These are phyloP conservation scores for Sordaria brevicollis DNA, from an alignment of 495 filamentous ascomycete species.

Conservation along the genomic window DNA sequence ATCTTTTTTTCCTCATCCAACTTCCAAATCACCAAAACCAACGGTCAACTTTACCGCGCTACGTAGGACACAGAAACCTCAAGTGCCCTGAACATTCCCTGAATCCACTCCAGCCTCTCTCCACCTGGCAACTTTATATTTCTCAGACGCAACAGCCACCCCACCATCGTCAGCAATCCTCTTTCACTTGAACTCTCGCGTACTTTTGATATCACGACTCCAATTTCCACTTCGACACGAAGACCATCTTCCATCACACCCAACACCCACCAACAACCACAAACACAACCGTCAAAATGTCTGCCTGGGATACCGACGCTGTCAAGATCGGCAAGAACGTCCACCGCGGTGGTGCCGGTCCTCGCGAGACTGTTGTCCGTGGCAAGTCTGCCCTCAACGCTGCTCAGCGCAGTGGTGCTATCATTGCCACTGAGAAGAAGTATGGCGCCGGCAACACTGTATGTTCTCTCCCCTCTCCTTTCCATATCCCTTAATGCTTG, in stretches of 20 bases:
- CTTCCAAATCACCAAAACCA: neutral
- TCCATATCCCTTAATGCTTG: neutral
- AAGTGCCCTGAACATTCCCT: neutral
- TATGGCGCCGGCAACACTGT: slow-evolving; percentile 65
- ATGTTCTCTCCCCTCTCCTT: slow-evolving; percentile 30
- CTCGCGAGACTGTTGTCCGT: slow-evolving; percentile 77
- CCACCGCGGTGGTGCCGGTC: slow-evolving; percentile 46
- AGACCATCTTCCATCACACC: neutral
- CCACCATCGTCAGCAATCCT: neutral
- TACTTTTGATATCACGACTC: neutral
- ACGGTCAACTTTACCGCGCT: neutral
- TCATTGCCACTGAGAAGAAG: slow-evolving; percentile 91
- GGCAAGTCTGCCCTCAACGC: slow-evolving; percentile 85
- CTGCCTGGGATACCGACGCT: slow-evolving; percentile 65
- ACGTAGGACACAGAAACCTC: neutral
- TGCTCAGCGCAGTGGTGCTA: slow-evolving; percentile 64
- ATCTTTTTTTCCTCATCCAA: neutral
- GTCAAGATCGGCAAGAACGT: slow-evolving; percentile 89
- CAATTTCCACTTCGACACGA: neutral
- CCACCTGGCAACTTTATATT: slow-evolving; percentile 2
- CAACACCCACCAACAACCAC: slow-evolving; percentile 1
- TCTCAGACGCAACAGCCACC: neutral
- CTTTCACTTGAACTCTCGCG: neutral
- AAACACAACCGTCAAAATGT: slow-evolving; percentile 31
- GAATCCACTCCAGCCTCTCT: neutral